phyloP scores from a whole-genome alignment of 2,329 filamentous ascomycete genomes.

The Moelleriella libera region DNA sequence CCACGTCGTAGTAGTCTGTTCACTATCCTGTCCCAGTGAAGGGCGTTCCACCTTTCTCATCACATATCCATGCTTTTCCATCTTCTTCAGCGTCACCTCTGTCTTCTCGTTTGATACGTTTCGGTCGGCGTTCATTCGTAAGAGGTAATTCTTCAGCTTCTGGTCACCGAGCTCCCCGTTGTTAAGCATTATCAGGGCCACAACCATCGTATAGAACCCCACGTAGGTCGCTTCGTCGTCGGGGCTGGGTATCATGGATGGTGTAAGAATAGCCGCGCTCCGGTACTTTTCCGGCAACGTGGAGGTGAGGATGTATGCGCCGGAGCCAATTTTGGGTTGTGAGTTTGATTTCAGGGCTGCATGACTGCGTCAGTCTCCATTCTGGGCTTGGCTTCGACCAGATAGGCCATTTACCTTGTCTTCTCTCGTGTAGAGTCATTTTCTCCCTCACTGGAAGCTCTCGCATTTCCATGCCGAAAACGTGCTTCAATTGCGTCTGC shows the following conservation, averaged over 20 bases:
- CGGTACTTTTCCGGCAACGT: slow-evolving; percentile 57
- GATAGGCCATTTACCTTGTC: slow-evolving; percentile 44
- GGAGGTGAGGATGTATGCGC: slow-evolving; percentile 65
- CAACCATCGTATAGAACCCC: slow-evolving; percentile 66
- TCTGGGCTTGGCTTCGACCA: too few species aligned
- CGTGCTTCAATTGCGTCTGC: slow-evolving; percentile 52
- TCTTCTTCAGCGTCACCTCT: slow-evolving; percentile 56
- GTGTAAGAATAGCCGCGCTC: slow-evolving; percentile 49
- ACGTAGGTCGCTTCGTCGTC: slow-evolving; percentile 66
- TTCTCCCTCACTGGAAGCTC: slow-evolving; percentile 76
- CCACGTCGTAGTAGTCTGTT: slow-evolving; percentile 61
- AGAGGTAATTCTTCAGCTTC: slow-evolving; percentile 64
- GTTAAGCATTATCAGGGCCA: slow-evolving; percentile 62
- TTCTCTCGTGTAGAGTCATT: slow-evolving; percentile 61
- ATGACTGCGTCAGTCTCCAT: too few species aligned
- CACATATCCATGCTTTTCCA: slow-evolving; percentile 75
- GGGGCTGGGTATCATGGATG: slow-evolving; percentile 49
- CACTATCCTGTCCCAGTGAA: slow-evolving; percentile 40
- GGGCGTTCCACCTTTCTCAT: slow-evolving; percentile 55
- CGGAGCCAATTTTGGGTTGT: slow-evolving; percentile 42
- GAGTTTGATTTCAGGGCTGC: slow-evolving; percentile 29
- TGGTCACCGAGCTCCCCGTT: slow-evolving; percentile 62
- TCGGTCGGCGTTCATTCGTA: slow-evolving; percentile 59
- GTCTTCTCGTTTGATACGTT: slow-evolving; percentile 65
- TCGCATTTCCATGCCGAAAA: slow-evolving; percentile 87